Evolutionary conservation across 495 filamentous ascomycete species (phyloP).

Genomic region (Xylaria grammica): DNA sequence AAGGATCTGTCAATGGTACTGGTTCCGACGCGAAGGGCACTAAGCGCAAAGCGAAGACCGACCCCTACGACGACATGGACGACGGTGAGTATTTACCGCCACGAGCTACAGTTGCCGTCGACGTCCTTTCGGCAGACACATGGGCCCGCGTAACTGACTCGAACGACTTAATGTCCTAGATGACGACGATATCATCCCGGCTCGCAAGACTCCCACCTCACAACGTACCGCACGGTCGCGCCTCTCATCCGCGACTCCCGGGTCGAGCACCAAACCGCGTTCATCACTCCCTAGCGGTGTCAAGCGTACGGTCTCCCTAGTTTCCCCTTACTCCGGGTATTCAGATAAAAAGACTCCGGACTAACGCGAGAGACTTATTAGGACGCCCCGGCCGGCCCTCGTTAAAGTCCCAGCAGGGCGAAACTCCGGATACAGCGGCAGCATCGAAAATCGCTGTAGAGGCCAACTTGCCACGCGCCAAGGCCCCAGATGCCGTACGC

Average conservation of each 20-base stretch:
- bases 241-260: conserved; percentile 33
- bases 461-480: conserved; percentile 22
- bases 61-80: conserved; percentile 39
- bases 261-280: conserved; percentile 25
- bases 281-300: conserved; percentile 10
- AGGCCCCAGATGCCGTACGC: conserved; percentile 23
- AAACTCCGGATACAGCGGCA: conserved; percentile 10
- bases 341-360: background rate
- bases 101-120: no score
- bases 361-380: background rate
- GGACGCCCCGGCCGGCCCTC: conserved; percentile 12
- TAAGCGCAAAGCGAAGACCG: conserved; percentile 37
- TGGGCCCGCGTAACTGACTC: background rate
- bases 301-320: conserved; percentile 26
- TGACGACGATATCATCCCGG: conserved; percentile 23
- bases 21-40: conserved; percentile 25
- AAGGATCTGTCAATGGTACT: conserved; percentile 23
- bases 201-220: conserved; percentile 25
- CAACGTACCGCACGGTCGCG: conserved; percentile 30
- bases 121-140: background rate
- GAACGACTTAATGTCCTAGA: conserved; percentile 7
- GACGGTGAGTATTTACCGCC: conserved; percentile 27
- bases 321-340: background rate
- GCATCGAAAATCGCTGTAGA: conserved; percentile 16
- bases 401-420: conserved; percentile 24